phyloP scores from a whole-genome alignment of 805 yeast species.

The Nakazawaea pomicola region DNA sequence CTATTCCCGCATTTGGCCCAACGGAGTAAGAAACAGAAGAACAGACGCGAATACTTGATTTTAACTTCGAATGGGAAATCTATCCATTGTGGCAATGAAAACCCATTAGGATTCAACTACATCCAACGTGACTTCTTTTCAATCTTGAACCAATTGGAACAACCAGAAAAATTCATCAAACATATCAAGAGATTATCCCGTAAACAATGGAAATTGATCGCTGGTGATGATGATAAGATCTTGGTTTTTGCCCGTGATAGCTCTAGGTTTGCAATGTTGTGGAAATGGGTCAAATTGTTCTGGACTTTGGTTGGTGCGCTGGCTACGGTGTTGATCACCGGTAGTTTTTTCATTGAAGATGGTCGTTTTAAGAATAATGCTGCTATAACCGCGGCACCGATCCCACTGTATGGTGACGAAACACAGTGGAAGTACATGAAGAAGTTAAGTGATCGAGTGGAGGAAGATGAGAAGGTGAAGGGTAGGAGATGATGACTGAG shows the following conservation, averaged over 20 bases:
- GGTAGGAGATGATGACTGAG: no score
- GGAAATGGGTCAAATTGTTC: neutral
- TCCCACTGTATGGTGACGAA: no score
- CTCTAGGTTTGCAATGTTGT: no score
- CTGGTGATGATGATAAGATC: conserved; percentile 36
- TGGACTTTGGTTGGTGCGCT: conserved; percentile 23
- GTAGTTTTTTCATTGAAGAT: conserved; percentile 24
- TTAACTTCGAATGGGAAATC: conserved; percentile 29
- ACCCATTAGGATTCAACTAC: conserved; percentile 34
- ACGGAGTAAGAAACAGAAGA: no score
- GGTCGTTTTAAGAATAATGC: no score
- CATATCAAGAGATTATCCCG: conserved; percentile 37
- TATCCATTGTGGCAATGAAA: conserved; percentile 24
- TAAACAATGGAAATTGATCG: conserved; percentile 50
- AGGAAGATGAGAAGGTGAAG: no score
- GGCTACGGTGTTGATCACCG: conserved; percentile 19
- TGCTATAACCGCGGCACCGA: no score
- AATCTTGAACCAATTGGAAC: conserved; percentile 34
- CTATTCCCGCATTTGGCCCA: conserved; percentile 15
- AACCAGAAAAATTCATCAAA: conserved; percentile 30
- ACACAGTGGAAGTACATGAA: no score
- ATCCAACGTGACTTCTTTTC: conserved; percentile 36
- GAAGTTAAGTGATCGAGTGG: no score
- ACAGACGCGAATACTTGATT: conserved; percentile 17
- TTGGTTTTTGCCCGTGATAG: conserved; percentile 39